Conservation (phyloP, 345 rosid genomes). For the Combretum micranthum region DNA sequence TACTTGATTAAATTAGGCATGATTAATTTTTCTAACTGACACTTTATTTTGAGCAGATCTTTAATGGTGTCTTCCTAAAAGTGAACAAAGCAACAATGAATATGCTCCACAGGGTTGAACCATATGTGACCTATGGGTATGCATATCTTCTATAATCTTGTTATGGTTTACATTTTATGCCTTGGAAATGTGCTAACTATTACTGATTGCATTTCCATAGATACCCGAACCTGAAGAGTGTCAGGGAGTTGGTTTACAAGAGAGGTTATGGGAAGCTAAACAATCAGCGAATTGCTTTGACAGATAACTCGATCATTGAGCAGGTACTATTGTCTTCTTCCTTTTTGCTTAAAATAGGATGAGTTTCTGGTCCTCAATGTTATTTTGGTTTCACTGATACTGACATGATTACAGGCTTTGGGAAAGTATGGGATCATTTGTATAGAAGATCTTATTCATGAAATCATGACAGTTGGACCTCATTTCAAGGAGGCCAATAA, state of each 20-base stretch:
- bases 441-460: slow-evolving; percentile 77
- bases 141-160: background rate
- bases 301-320: slow-evolving; percentile 71
- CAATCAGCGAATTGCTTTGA: slow-evolving; percentile 69
- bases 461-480: slow-evolving; percentile 83
- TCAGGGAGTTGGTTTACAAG: slow-evolving; percentile 77
- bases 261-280: slow-evolving; percentile 83
- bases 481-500: slow-evolving; percentile 89
- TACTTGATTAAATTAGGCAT: background rate
- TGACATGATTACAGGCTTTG: slow-evolving; percentile 32
- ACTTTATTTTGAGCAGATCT: slow-evolving; percentile 42
- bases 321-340: slow-evolving; percentile 32
- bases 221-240: slow-evolving; percentile 90
- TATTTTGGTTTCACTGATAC: too few species aligned
- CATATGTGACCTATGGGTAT: slow-evolving; percentile 93
- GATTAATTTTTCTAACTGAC: too few species aligned
- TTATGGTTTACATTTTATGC: background rate
- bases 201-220: slow-evolving; percentile 21
- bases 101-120: slow-evolving; percentile 91
- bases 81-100: slow-evolving; percentile 90
- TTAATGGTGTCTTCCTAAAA: slow-evolving; percentile 86
- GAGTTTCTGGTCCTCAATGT: background rate
- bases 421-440: slow-evolving; percentile 72
- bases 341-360: background rate
- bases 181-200: background rate